Evolutionary conservation across 805 yeast genomes (phyloP).

Genomic region (Priceomyces melissophilus): DNA sequence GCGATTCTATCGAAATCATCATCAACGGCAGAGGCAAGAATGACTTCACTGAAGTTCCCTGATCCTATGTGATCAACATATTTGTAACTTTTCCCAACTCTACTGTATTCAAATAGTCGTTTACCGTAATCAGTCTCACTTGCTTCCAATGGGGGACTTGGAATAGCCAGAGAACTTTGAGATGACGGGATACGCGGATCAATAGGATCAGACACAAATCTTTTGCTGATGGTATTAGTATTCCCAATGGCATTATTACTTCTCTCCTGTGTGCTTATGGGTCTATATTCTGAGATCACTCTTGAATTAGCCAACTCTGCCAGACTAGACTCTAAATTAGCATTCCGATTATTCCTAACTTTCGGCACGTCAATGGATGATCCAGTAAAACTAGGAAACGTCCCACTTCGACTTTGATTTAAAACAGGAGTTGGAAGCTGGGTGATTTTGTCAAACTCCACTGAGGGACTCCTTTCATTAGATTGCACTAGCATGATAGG

Average conservation of each 20-base stretch:
- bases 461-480: neutral
- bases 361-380: constrained; percentile 4
- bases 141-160: constrained; percentile 7
- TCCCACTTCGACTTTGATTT: constrained; percentile 11
- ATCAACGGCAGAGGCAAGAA: constrained; percentile 38
- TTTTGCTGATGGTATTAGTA: constrained; percentile 9
- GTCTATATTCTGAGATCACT: constrained; percentile 37
- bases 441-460: constrained; percentile 30
- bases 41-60: constrained; percentile 69
- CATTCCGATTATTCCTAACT: constrained; percentile 1
- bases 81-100: constrained; percentile 4
- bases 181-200: constrained; percentile 8
- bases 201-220: constrained; percentile 24
- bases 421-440: constrained; percentile 47
- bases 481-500: neutral
- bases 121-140: neutral
- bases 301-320: constrained; percentile 13
- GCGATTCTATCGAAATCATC: constrained; percentile 46
- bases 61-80: constrained; percentile 45
- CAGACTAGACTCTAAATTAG: neutral
- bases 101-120: constrained; percentile 5
- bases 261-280: constrained; percentile 18
- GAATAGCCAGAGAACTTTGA: constrained; percentile 5
- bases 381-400: constrained; percentile 13
- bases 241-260: constrained; percentile 13